Evolutionary conservation across 805 yeast genomes (phyloP).

Genomic region (Metschnikowia kunwiensis): DNA sequence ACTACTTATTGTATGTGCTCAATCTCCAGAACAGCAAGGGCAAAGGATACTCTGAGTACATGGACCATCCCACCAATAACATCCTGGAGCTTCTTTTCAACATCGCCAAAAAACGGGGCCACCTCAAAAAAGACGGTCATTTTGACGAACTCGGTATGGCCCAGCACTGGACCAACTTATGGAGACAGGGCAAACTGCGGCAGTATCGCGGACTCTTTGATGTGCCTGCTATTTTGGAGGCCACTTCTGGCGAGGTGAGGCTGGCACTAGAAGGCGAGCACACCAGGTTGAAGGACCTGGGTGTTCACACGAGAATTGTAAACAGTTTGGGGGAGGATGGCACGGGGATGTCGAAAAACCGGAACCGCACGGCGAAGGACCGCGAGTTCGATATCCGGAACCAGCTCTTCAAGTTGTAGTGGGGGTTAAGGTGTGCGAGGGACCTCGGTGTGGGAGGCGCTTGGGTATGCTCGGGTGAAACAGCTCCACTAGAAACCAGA

Average conservation of each 20-base stretch:
- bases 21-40: constrained; percentile 59
- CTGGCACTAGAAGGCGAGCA: constrained; percentile 27
- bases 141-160: constrained; percentile 62
- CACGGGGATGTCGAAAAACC: constrained; percentile 30
- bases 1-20: constrained; percentile 70
- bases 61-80: constrained; percentile 68
- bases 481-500: no score
- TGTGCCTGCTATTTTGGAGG: constrained; percentile 30
- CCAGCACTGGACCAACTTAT: constrained; percentile 55
- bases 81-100: constrained; percentile 52
- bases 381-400: constrained; percentile 40
- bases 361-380: constrained; percentile 44
- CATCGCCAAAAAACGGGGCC: constrained; percentile 42
- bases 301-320: constrained; percentile 28
- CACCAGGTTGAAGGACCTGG: constrained; percentile 26
- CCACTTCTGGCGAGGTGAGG: constrained; percentile 24
- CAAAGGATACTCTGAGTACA: constrained; percentile 42
- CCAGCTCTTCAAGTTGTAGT: constrained; percentile 33
- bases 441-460: no score
- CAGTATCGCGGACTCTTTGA: constrained; percentile 36
- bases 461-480: no score
- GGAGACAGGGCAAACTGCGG: constrained; percentile 53
- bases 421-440: no score
- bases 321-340: constrained; percentile 41
- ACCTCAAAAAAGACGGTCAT: constrained; percentile 31